Percentiles rank a stretch among this genome's conserved stretches.
Conservation (phyloP, 192 early-diverging fungal species). For the Entophlyctis luteolus region DNA sequence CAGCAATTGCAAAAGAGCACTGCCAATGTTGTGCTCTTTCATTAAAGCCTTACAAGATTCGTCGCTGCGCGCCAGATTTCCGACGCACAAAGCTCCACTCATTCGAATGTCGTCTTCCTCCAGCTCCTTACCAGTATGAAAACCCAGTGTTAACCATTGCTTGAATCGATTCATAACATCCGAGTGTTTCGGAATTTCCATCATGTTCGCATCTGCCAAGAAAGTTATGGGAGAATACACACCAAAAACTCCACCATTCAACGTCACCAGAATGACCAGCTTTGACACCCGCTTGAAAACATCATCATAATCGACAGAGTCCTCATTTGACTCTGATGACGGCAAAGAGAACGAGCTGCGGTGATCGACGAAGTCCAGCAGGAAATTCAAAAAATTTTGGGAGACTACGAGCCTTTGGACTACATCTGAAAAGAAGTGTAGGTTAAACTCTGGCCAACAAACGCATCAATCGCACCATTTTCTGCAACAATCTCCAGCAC, state of each 20-base stretch:
- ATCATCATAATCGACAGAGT: conserved; percentile 30
- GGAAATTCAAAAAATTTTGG: conserved; percentile 27
- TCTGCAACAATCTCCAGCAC: conserved; percentile 45
- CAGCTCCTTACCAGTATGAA: conserved; percentile 1
- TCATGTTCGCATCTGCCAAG: conserved; percentile 45
- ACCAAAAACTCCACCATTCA: conserved; percentile 38
- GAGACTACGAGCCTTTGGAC: conserved; percentile 41
- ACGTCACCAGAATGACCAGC: conserved; percentile 46
- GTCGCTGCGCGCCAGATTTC: conserved; percentile 52
- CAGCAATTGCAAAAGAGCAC: conserved; percentile 33
- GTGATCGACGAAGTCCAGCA: conserved; percentile 51
- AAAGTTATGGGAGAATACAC: not conserved
- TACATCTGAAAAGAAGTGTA: conserved; percentile 17
- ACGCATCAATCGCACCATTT: conserved; percentile 32
- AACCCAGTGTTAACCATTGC: conserved; percentile 41
- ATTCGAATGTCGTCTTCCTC: conserved; percentile 55
- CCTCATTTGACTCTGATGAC: not conserved
- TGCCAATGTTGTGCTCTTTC: conserved; percentile 29
- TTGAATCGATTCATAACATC: conserved; percentile 38
- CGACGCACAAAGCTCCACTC: conserved; percentile 51
- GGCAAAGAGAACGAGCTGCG: conserved; percentile 5
- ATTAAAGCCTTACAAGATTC: conserved; percentile 38
- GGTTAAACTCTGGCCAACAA: not conserved
- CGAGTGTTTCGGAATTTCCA: conserved; percentile 31
- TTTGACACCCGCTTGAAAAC: conserved; percentile 42